A percentile compares a stretch with the other conserved stretches of the same genome.
Evolutionary conservation across 2,329 filamentous ascomycete species (phyloP).

Genomic region (Aureobasidium namibiae): DNA sequence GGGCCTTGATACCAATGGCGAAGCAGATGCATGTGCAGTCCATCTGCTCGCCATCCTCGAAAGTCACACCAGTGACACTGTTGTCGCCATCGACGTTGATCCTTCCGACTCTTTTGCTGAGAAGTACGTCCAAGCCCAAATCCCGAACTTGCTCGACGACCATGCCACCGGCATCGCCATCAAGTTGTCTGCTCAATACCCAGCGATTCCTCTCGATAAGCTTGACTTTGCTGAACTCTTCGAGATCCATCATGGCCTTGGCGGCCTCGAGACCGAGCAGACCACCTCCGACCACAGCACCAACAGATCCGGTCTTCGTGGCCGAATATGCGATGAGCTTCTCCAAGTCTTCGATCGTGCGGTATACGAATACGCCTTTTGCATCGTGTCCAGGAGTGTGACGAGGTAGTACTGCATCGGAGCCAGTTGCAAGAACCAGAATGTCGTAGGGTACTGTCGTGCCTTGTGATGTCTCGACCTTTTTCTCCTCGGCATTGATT

Average conservation of each 20-base stretch:
- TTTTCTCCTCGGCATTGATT: constrained; percentile 56
- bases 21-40: constrained; percentile 79
- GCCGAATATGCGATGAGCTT: constrained; percentile 66
- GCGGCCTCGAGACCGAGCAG: constrained; percentile 80
- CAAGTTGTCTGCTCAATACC: constrained; percentile 75
- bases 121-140: constrained; percentile 72
- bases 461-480: constrained; percentile 62
- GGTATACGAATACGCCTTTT: constrained; percentile 79
- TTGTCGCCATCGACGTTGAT: constrained; percentile 62
- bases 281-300: constrained; percentile 75
- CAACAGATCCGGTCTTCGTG: constrained; percentile 57
- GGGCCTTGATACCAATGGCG: constrained; percentile 75
- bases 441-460: constrained; percentile 66
- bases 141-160: constrained; percentile 72
- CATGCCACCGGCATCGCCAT: constrained; percentile 70
- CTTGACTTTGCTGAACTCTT: constrained; percentile 64
- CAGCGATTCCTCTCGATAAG: constrained; percentile 76
- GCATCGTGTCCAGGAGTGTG: constrained; percentile 72
- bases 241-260: constrained; percentile 83
- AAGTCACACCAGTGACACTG: constrained; percentile 63
- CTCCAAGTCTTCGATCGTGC: constrained; percentile 74
- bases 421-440: constrained; percentile 78
- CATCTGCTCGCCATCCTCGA: constrained; percentile 73
- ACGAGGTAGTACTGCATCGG: constrained; percentile 65
- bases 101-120: constrained; percentile 65